These are phyloP conservation scores for Phellinidium pouzarii DNA, from an alignment of 1,284 basidiomycete species.

Conservation along the genomic window DNA sequence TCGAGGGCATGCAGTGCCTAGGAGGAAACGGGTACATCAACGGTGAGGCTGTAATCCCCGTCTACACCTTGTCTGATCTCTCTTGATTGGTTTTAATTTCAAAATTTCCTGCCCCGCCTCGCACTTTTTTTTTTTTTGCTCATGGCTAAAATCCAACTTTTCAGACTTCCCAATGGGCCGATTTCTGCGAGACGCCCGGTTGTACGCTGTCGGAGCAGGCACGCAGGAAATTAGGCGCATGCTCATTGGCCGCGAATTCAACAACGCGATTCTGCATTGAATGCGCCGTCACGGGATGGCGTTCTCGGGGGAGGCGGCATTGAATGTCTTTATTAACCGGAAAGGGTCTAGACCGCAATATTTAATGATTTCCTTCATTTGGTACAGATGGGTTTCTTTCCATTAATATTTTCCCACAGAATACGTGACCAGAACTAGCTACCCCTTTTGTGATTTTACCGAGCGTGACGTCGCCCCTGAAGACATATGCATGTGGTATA, in stretches of 20 bases:
- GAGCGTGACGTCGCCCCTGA: too few species aligned
- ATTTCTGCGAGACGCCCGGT: conserved; percentile 74
- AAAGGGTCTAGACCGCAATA: too few species aligned
- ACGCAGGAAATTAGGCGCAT: conserved; percentile 89
- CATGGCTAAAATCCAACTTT: conserved; percentile 13
- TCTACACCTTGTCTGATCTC: conserved; percentile 21
- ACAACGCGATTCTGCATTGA: conserved; percentile 49
- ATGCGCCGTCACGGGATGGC: too few species aligned
- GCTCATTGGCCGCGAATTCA: conserved; percentile 88
- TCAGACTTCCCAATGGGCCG: conserved; percentile 84
- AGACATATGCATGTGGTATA: too few species aligned
- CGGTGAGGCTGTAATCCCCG: conserved; percentile 35
- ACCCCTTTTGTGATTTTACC: too few species aligned
- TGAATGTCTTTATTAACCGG: too few species aligned
- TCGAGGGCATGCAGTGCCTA: conserved; percentile 87
- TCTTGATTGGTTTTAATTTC: neutral
- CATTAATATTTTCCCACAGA: too few species aligned
- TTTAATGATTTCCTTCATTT: too few species aligned
- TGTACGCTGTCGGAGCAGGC: conserved; percentile 89
- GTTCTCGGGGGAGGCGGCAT: too few species aligned
- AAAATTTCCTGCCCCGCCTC: conserved; percentile 1
- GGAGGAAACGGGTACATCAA: conserved; percentile 94
- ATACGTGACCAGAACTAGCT: too few species aligned
- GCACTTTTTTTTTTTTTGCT: neutral
- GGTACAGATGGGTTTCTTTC: too few species aligned